Conservation (phyloP, 306 rosid species). For the Pyrus pyrifolia region DNA sequence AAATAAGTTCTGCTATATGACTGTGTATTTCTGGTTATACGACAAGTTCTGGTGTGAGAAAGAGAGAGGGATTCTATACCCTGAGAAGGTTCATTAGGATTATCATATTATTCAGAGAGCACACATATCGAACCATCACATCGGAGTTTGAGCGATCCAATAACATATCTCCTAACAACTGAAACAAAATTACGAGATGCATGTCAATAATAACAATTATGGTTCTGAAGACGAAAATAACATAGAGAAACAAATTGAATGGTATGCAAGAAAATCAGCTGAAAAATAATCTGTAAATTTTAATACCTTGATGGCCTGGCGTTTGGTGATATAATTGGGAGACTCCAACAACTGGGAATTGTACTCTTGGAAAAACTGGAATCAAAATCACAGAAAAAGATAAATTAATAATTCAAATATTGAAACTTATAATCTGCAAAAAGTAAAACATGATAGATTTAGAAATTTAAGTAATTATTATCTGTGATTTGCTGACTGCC, state of each 20-base stretch:
- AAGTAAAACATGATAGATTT: not conserved
- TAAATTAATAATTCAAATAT: not conserved
- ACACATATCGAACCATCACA: slow-evolving; percentile 21
- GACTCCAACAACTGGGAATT: slow-evolving; percentile 24
- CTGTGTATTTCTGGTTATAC: too few species aligned
- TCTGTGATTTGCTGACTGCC: not conserved
- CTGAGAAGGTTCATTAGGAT: slow-evolving; percentile 26
- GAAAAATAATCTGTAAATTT: not conserved
- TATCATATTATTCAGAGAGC: slow-evolving; percentile 20
- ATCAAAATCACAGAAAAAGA: not conserved
- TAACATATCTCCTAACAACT: slow-evolving; percentile 21
- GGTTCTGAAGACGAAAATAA: not conserved
- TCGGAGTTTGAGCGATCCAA: slow-evolving; percentile 19
- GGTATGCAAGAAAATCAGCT: not conserved
- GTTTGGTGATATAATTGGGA: slow-evolving; percentile 29
- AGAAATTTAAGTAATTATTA: not conserved
- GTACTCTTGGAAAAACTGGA: slow-evolving; percentile 33
- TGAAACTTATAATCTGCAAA: not conserved
- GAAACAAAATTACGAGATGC: not conserved
- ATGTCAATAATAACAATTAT: not conserved
- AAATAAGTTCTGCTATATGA: not conserved
- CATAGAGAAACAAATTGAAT: not conserved
- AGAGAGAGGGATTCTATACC: slow-evolving; percentile 1
- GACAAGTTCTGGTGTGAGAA: not conserved
- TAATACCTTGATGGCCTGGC: slow-evolving; percentile 31